phyloP scores from a whole-genome alignment of 441 rosid species.

The Populus trichocarpa region DNA sequence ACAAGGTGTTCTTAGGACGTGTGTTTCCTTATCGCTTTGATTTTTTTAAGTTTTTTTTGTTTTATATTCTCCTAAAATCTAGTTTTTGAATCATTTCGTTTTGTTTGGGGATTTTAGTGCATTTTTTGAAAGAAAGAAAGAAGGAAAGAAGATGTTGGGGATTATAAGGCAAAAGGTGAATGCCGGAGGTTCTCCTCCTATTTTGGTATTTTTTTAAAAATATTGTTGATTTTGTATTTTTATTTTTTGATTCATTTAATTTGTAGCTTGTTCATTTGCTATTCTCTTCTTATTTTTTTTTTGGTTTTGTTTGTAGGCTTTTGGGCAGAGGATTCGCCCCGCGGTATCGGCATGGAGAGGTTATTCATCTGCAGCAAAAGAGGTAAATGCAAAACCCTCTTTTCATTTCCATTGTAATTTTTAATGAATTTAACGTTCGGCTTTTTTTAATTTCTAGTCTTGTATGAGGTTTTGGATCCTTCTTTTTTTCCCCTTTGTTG shows the following conservation, averaged over 20 bases:
- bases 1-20: neutral
- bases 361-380: conserved; percentile 24
- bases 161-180: conserved; percentile 40
- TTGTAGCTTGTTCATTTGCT: neutral
- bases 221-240: neutral
- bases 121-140: conserved; percentile 9
- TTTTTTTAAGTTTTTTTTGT: neutral
- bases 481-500: neutral
- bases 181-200: conserved; percentile 31
- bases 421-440: neutral
- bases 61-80: neutral
- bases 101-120: conserved; percentile 9
- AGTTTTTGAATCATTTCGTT: neutral
- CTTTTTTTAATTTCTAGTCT: neutral
- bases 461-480: neutral
- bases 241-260: neutral
- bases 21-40: neutral
- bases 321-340: neutral
- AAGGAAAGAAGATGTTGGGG: conserved; percentile 44
- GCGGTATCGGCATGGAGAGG: neutral
- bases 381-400: conserved; percentile 25
- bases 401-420: neutral
- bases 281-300: neutral
- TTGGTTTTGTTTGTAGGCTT: neutral
- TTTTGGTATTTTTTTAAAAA: conserved; percentile 20